phyloP scores from a whole-genome alignment of 176 grass and related monocot species.

The Sorghum bicolor region DNA sequence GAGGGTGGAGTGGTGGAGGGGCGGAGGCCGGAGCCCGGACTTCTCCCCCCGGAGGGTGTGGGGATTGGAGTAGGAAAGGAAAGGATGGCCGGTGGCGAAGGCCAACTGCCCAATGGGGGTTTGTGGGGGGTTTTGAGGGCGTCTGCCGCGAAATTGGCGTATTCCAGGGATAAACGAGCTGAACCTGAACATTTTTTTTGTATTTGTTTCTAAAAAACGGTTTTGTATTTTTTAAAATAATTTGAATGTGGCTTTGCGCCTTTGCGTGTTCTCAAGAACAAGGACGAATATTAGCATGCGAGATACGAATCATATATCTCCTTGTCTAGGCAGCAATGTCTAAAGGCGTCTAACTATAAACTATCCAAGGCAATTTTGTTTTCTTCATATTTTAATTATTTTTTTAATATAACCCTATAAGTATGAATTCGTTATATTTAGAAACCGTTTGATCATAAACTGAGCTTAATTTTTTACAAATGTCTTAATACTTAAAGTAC shows the following conservation, averaged over 20 bases:
- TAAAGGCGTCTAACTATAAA: neutral
- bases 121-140: constrained; percentile 10
- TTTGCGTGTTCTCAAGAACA: neutral
- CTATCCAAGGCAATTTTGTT: neutral
- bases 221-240: too few species aligned
- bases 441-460: too few species aligned
- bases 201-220: too few species aligned
- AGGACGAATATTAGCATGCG: neutral
- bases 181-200: neutral
- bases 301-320: neutral
- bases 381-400: too few species aligned
- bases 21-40: neutral
- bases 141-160: neutral
- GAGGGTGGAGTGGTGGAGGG: neutral
- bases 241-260: neutral
- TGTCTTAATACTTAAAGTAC: too few species aligned
- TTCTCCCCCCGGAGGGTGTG: neutral
- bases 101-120: neutral
- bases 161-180: neutral
- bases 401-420: too few species aligned
- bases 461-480: too few species aligned
- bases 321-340: neutral
- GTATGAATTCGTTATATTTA: too few species aligned
- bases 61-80: neutral
- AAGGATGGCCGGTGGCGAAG: neutral